These are phyloP conservation scores for Suhomyces tanzawaensis DNA, from an alignment of 805 yeast genomes.

Conservation along the genomic window DNA sequence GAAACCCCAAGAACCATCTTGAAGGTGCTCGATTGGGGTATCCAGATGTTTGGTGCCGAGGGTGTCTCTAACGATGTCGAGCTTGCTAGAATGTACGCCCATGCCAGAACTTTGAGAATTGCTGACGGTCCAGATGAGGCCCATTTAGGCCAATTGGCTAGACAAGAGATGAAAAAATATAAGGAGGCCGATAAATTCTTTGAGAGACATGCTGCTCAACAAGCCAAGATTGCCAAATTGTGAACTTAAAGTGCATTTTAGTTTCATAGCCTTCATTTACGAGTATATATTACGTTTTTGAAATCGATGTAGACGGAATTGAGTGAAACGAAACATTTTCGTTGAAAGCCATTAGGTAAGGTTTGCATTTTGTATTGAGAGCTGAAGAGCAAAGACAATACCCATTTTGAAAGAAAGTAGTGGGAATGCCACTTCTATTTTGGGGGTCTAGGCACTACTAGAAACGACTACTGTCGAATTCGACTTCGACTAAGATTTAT, in stretches of 20 bases:
- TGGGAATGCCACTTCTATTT: too few species aligned
- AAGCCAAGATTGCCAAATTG: slow-evolving; percentile 24
- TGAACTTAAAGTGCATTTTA: too few species aligned
- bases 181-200: slow-evolving; percentile 36
- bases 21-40: slow-evolving; percentile 56
- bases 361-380: too few species aligned
- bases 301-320: neutral
- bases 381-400: too few species aligned
- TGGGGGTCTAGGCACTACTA: too few species aligned
- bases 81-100: slow-evolving; percentile 52
- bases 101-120: slow-evolving; percentile 53
- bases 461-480: too few species aligned
- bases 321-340: too few species aligned
- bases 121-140: slow-evolving; percentile 75
- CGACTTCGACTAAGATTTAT: too few species aligned
- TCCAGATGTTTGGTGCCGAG: slow-evolving; percentile 64
- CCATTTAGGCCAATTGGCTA: slow-evolving; percentile 56
- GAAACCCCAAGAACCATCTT: slow-evolving; percentile 57
- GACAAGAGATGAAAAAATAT: slow-evolving; percentile 42
- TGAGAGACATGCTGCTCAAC: slow-evolving; percentile 18
- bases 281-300: neutral
- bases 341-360: too few species aligned
- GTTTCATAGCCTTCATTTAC: too few species aligned
- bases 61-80: slow-evolving; percentile 63
- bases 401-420: too few species aligned